Evolutionary conservation across 257 asterid species (phyloP).

Genomic region (Primulina eburnea): DNA sequence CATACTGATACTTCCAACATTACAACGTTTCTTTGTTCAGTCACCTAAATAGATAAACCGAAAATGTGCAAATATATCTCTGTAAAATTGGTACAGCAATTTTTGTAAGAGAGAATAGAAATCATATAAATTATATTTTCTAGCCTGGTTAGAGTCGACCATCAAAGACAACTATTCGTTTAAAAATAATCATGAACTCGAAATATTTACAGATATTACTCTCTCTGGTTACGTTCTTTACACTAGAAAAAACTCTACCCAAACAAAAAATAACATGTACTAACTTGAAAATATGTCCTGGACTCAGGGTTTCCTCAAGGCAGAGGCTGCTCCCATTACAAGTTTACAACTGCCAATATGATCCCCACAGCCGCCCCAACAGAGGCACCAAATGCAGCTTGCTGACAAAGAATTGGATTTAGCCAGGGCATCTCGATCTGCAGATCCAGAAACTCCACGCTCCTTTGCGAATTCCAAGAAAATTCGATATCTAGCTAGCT

Average conservation of each 20-base stretch:
- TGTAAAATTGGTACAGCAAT: not conserved
- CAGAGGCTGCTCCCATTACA: conserved; percentile 97
- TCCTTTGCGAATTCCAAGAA: too few relatives aligned
- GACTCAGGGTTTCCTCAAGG: conserved; percentile 83
- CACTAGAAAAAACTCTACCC: not conserved
- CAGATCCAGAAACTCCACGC: too few relatives aligned
- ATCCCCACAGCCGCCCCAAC: conserved; percentile 96
- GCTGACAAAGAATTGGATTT: too few relatives aligned
- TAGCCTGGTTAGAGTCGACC: not conserved
- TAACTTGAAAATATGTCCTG: not conserved
- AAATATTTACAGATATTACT: not conserved
- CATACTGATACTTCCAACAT: too few relatives aligned
- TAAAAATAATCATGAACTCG: not conserved
- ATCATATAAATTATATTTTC: not conserved
- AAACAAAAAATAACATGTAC: not conserved
- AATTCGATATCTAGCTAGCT: too few relatives aligned
- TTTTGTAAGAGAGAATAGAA: not conserved
- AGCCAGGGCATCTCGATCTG: too few relatives aligned
- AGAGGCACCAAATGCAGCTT: conserved; percentile 56
- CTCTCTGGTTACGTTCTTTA: not conserved
- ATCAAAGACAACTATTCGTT: not conserved
- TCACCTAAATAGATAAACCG: not conserved
- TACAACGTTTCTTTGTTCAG: not conserved
- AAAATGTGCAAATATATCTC: not conserved
- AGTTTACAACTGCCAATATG: conserved; percentile 81